A percentile compares a stretch with the other conserved stretches of the same genome.
Conservation (phyloP, 2,329 filamentous ascomycete genomes). For the Fusarium oligoseptatum region DNA sequence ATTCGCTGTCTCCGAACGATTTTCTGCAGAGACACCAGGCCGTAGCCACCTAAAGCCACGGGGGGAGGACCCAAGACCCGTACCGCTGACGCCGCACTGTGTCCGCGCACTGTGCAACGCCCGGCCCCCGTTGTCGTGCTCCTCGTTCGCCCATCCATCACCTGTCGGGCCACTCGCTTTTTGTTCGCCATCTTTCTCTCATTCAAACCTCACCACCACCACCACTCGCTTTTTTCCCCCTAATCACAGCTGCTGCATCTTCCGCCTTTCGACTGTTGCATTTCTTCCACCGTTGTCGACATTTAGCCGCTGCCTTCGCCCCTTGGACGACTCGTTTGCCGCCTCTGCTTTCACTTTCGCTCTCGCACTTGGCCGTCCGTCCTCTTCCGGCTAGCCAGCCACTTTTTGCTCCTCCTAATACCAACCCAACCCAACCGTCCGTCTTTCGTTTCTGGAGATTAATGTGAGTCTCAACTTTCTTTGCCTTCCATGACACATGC, state of each 20-base stretch:
- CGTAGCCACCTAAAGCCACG: slow-evolving; percentile 37
- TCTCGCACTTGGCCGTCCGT: slow-evolving; percentile 39
- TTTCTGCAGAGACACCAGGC: slow-evolving; percentile 34
- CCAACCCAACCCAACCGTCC: slow-evolving; percentile 26
- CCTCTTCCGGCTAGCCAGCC: slow-evolving; percentile 44
- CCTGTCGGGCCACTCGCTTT: slow-evolving; percentile 37
- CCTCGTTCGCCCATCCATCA: slow-evolving; percentile 32
- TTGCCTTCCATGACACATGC: slow-evolving; percentile 48
- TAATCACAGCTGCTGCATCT: slow-evolving; percentile 35
- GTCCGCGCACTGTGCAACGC: slow-evolving; percentile 41
- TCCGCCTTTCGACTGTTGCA: slow-evolving; percentile 30
- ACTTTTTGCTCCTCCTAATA: slow-evolving; percentile 44
- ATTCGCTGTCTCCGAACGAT: slow-evolving; percentile 14
- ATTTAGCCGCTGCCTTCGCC: slow-evolving; percentile 30
- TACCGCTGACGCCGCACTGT: slow-evolving; percentile 31
- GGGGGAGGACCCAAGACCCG: slow-evolving; percentile 8
- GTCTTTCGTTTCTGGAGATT: slow-evolving; percentile 48
- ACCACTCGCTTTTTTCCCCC: slow-evolving; percentile 36
- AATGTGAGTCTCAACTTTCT: slow-evolving; percentile 54
- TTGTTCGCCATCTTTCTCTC: slow-evolving; percentile 38
- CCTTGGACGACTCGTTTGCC: slow-evolving; percentile 25
- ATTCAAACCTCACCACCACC: slow-evolving; percentile 47
- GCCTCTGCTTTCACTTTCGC: slow-evolving; percentile 33
- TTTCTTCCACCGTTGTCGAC: slow-evolving; percentile 37
- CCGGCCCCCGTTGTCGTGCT: slow-evolving; percentile 26